Conservation (phyloP, 1,284 basidiomycete species). For the Boletus sp. region DNA sequence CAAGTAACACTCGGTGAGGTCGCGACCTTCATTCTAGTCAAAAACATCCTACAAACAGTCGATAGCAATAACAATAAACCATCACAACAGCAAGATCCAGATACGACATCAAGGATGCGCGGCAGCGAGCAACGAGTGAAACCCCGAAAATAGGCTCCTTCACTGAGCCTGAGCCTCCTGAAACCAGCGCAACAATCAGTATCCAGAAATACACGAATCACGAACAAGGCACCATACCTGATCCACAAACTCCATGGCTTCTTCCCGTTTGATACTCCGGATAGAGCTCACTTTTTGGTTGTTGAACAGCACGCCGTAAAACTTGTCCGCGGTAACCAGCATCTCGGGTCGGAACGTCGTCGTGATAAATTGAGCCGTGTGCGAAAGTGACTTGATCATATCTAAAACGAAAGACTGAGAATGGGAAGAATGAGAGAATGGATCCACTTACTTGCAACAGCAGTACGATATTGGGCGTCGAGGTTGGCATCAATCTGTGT, state of each 20-base stretch:
- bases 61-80: slow-evolving; percentile 28
- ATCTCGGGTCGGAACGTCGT: slow-evolving; percentile 99
- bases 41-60: slow-evolving; percentile 3
- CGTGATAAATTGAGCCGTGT: slow-evolving; percentile 93
- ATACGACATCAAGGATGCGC: not conserved
- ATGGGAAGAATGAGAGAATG: not conserved
- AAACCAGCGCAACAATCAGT: not conserved
- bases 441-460: slow-evolving; percentile 76
- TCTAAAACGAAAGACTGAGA: slow-evolving; percentile 40
- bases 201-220: not conserved
- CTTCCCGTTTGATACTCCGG: slow-evolving; percentile 74
- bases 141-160: slow-evolving; percentile 4
- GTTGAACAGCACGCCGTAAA: slow-evolving; percentile 99
- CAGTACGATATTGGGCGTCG: slow-evolving; percentile 95
- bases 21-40: too few species aligned
- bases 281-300: slow-evolving; percentile 92
- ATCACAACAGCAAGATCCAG: not conserved
- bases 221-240: slow-evolving; percentile 45
- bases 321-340: slow-evolving; percentile 91
- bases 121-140: not conserved
- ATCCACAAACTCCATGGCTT: slow-evolving; percentile 88
- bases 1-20: too few species aligned
- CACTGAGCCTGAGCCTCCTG: slow-evolving; percentile 57
- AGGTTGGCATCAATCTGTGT: slow-evolving; percentile 91
- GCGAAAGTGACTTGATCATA: slow-evolving; percentile 90